Evolutionary conservation across 805 yeast genomes (phyloP).

Genomic region (Yarrowia yakushimensis): DNA sequence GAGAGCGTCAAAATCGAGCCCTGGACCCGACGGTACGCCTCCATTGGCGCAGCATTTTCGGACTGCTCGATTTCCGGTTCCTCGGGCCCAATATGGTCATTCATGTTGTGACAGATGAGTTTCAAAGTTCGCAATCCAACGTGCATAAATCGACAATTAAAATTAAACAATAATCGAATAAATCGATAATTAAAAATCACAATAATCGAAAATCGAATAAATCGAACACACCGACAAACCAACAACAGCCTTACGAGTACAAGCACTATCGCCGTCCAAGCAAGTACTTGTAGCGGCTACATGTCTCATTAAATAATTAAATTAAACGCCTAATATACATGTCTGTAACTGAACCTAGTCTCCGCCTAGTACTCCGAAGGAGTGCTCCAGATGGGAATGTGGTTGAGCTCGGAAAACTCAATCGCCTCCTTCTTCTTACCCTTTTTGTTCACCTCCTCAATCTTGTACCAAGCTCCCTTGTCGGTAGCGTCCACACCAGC

Average conservation of each 20-base stretch:
- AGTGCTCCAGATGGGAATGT: slow-evolving; percentile 31
- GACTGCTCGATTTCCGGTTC: not conserved
- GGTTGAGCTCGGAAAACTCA: slow-evolving; percentile 36
- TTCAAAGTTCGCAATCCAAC: slow-evolving; percentile 6
- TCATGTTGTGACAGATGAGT: not conserved
- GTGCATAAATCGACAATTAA: too few species aligned
- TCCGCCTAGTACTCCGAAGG: slow-evolving; percentile 29
- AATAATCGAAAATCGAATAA: too few species aligned
- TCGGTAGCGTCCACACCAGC: slow-evolving; percentile 62
- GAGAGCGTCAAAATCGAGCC: not conserved
- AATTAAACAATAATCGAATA: too few species aligned
- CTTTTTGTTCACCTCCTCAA: slow-evolving; percentile 36
- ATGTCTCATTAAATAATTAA: not conserved
- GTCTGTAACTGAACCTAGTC: not conserved
- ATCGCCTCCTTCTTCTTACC: slow-evolving; percentile 48
- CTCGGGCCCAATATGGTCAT: not conserved
- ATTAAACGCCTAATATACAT: slow-evolving; percentile 24
- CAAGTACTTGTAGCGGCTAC: too few species aligned
- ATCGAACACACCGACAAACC: too few species aligned
- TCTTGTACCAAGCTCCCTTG: slow-evolving; percentile 57
- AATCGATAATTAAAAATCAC: too few species aligned
- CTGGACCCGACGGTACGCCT: not conserved
- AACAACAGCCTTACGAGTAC: too few species aligned
- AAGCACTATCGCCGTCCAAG: too few species aligned
- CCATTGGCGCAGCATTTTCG: not conserved